Evolutionary conservation across 148 eudicot species (phyloP).

Genomic region (Silene conica): DNA sequence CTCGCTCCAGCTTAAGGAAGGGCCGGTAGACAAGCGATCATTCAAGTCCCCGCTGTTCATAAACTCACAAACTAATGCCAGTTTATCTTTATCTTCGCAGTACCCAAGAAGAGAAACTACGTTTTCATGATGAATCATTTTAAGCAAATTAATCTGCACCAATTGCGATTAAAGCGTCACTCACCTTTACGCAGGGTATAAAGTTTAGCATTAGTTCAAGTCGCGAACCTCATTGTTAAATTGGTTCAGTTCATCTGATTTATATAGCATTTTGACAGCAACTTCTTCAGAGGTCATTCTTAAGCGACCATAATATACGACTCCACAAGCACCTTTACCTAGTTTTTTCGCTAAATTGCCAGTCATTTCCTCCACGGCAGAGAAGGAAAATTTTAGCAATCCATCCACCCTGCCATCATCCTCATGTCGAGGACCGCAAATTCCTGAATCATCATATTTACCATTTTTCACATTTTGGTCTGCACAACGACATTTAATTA

Average conservation of each 20-base stretch:
- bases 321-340: slow-evolving; percentile 43
- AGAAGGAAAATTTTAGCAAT: slow-evolving; percentile 24
- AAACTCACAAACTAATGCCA: slow-evolving; percentile 45
- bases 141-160: slow-evolving; percentile 31
- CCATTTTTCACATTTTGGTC: too few species aligned
- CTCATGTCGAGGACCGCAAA: too few species aligned
- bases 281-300: slow-evolving; percentile 25
- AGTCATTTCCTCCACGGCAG: slow-evolving; percentile 28
- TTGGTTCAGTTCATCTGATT: slow-evolving; percentile 28
- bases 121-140: slow-evolving; percentile 36
- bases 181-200: too few species aligned
- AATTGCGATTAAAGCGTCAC: too few species aligned
- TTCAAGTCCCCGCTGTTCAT: slow-evolving; percentile 41
- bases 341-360: slow-evolving; percentile 23
- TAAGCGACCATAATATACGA: slow-evolving; percentile 32
- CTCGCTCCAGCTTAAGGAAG: slow-evolving; percentile 34
- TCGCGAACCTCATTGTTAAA: slow-evolving; percentile 36
- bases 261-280: slow-evolving; percentile 42
- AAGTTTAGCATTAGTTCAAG: too few species aligned
- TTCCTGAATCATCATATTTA: too few species aligned
- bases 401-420: too few species aligned
- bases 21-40: slow-evolving; percentile 22
- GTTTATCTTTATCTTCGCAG: slow-evolving; percentile 35
- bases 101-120: slow-evolving; percentile 44
- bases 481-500: too few species aligned